Evolutionary conservation across 257 asterid genomes (phyloP).

Genomic region (Galeopsis tetrahit): DNA sequence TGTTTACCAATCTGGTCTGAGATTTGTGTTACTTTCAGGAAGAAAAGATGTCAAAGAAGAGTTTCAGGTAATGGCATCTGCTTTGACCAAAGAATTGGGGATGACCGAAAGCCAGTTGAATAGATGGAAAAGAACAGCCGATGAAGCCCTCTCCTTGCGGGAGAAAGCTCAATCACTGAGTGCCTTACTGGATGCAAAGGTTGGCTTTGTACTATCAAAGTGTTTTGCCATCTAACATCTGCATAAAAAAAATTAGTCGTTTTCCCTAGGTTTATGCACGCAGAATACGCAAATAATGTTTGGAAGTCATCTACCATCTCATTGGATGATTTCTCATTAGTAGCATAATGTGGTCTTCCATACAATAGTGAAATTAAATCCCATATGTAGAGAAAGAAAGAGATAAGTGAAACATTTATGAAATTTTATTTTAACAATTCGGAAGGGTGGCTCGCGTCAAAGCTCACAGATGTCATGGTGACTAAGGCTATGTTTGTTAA

Average conservation of each 20-base stretch:
- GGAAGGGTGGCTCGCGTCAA: conserved; percentile 4
- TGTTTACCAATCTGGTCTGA: conserved; percentile 37
- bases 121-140: conserved; percentile 84
- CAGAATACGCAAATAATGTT: conserved; percentile 28
- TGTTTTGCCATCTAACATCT: conserved; percentile 28
- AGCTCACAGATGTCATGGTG: conserved; percentile 7
- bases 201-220: conserved; percentile 31
- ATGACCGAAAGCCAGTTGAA: conserved; percentile 87
- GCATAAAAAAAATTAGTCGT: conserved; percentile 25
- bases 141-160: conserved; percentile 79
- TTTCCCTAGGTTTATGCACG: conserved; percentile 18
- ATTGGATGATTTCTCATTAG: conserved; percentile 1
- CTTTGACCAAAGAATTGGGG: conserved; percentile 80
- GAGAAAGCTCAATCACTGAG: conserved; percentile 70
- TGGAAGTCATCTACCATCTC: conserved; percentile 12
- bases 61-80: conserved; percentile 90
- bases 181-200: conserved; percentile 69
- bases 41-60: conserved; percentile 86
- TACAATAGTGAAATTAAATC: conserved; percentile 11
- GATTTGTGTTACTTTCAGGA: conserved; percentile 51
- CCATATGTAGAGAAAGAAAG: conserved; percentile 19
- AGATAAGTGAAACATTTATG: neutral
- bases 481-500: too few species aligned
- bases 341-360: conserved; percentile 15
- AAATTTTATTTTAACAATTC: neutral